Conservation (phyloP, 2,329 filamentous ascomycete species). For the Ophiostoma populinum region DNA sequence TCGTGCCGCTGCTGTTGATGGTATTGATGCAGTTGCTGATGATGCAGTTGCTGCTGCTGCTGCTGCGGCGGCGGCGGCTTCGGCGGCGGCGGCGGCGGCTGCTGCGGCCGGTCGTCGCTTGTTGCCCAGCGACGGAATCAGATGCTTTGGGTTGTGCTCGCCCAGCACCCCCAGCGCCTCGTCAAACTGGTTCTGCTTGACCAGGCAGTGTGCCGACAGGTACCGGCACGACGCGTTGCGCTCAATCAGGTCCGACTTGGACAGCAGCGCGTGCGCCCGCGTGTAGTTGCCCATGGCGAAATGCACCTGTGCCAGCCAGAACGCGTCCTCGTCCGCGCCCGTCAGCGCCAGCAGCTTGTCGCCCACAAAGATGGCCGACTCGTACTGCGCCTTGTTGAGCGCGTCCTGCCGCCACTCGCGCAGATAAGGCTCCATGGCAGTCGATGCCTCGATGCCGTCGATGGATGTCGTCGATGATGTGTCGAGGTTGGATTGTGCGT, state of each 20-base stretch:
- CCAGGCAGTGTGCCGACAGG: conserved; percentile 80
- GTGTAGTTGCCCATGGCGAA: conserved; percentile 92
- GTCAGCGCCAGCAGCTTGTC: conserved; percentile 93
- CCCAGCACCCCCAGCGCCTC: conserved; percentile 76
- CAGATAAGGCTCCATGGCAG: conserved; percentile 73
- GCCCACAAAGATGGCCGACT: conserved; percentile 89
- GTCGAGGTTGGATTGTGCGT: too few species aligned
- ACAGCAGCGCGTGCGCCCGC: conserved; percentile 72
- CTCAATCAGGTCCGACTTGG: conserved; percentile 63
- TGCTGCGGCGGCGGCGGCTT: conserved; percentile 17
- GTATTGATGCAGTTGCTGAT: not conserved
- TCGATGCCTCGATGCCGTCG: too few species aligned
- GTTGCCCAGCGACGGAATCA: conserved; percentile 49
- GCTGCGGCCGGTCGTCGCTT: conserved; percentile 30
- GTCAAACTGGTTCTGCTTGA: conserved; percentile 80
- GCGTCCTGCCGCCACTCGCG: conserved; percentile 92
- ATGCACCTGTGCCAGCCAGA: conserved; percentile 96
- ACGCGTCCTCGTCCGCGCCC: conserved; percentile 83
- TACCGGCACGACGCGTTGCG: conserved; percentile 81
- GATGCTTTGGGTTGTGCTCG: conserved; percentile 82
- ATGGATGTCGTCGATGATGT: too few species aligned
- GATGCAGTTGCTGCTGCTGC: conserved; percentile 1
- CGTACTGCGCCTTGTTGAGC: conserved; percentile 88
- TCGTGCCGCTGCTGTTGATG: not conserved
- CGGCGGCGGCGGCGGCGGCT: conserved; percentile 16